Percentiles rank a stretch among this genome's conserved stretches.
These are phyloP conservation scores for Spergularia bocconei DNA, from an alignment of 148 eudicot species.

Conservation along the genomic window DNA sequence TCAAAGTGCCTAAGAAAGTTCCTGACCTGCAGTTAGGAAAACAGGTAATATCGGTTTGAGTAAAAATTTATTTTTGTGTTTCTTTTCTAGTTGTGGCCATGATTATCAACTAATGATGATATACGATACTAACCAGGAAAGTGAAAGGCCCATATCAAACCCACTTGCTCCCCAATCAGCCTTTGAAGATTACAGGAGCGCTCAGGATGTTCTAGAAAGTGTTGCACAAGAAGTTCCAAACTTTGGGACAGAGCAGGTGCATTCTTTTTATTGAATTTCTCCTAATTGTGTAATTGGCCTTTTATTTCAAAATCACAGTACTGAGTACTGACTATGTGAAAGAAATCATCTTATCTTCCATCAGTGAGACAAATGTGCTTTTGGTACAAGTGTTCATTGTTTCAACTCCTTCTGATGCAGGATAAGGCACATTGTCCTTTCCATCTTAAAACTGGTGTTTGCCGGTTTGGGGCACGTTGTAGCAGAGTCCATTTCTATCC, in stretches of 20 bases:
- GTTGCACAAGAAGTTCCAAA: slow-evolving; percentile 93
- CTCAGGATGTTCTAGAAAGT: slow-evolving; percentile 65
- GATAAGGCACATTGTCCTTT: slow-evolving; percentile 99
- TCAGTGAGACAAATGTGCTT: background rate
- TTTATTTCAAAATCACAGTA: background rate
- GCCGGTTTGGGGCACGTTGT: slow-evolving; percentile 85
- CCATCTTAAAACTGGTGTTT: slow-evolving; percentile 94
- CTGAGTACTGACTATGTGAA: background rate
- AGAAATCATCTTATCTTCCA: background rate
- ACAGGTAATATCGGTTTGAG: slow-evolving; percentile 41
- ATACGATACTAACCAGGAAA: slow-evolving; percentile 46
- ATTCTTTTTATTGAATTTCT: background rate
- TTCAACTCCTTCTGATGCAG: slow-evolving; percentile 40
- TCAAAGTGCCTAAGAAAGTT: slow-evolving; percentile 72
- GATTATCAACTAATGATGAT: background rate
- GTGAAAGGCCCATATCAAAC: slow-evolving; percentile 81
- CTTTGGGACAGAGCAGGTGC: slow-evolving; percentile 94
- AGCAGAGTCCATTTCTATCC: slow-evolving; percentile 96
- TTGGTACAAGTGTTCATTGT: background rate
- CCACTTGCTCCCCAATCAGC: slow-evolving; percentile 97
- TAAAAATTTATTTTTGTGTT: background rate
- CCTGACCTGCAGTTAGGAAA: slow-evolving; percentile 20
- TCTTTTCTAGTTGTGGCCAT: background rate
- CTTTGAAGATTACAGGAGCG: slow-evolving; percentile 57
- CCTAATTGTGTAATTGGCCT: background rate